Evolutionary conservation across 2,329 filamentous ascomycete species (phyloP).

Genomic region (Ceratocystis variospora): DNA sequence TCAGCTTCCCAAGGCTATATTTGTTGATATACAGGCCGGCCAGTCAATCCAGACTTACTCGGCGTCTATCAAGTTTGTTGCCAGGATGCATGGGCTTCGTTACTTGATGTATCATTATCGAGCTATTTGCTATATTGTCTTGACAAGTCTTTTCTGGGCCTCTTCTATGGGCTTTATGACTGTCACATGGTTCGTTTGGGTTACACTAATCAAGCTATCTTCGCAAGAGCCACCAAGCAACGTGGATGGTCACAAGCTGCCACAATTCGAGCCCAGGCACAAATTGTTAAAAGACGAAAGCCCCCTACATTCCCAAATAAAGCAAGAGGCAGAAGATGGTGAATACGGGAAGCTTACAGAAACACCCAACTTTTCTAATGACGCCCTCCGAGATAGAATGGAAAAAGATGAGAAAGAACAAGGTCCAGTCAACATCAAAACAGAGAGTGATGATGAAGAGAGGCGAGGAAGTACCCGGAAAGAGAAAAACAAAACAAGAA

Average conservation of each 20-base stretch:
- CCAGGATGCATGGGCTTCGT: constrained; percentile 60
- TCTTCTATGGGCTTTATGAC: constrained; percentile 56
- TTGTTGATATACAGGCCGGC: constrained; percentile 54
- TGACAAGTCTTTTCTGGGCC: constrained; percentile 62
- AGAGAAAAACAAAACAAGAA: background rate
- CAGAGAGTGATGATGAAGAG: background rate
- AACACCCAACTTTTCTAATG: background rate
- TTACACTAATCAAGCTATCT: constrained; percentile 8
- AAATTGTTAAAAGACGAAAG: background rate
- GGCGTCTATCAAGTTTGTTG: constrained; percentile 53
- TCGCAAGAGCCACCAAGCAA: background rate
- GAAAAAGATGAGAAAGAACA: constrained; percentile 18
- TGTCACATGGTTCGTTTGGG: constrained; percentile 48
- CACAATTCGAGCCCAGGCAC: background rate
- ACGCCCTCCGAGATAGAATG: constrained; percentile 20
- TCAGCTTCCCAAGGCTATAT: constrained; percentile 34
- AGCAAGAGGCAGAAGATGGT: background rate
- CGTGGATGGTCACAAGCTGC: background rate
- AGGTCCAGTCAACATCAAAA: background rate
- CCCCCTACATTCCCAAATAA: background rate
- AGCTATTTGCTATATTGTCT: constrained; percentile 51
- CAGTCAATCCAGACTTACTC: constrained; percentile 64
- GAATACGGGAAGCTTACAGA: background rate
- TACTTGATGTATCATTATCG: constrained; percentile 83
- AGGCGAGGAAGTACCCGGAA: background rate